These are phyloP conservation scores for Parascedosporium putredinis DNA, from an alignment of 2,329 filamentous ascomycete species.

Conservation along the genomic window DNA sequence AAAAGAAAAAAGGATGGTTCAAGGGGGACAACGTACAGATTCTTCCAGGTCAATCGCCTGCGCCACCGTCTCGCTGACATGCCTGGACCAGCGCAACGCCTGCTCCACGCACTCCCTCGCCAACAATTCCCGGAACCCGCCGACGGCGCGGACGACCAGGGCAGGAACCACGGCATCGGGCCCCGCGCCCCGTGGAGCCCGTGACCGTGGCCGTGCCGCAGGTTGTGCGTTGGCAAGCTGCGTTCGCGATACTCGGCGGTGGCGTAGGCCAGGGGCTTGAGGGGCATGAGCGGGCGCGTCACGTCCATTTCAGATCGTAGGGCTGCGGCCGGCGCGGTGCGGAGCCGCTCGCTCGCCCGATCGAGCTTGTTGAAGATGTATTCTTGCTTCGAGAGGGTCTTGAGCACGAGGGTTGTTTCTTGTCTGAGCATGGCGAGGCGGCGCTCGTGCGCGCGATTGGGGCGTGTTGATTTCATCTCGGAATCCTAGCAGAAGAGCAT, in stretches of 20 bases:
- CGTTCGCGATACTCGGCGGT: too few relatives aligned
- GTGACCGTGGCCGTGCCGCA: too few relatives aligned
- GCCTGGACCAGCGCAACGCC: not conserved
- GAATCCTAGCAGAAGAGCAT: slow-evolving; percentile 20
- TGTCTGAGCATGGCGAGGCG: slow-evolving; percentile 29
- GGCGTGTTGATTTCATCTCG: slow-evolving; percentile 27
- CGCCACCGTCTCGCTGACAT: not conserved
- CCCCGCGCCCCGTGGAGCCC: too few relatives aligned
- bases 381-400: slow-evolving; percentile 23
- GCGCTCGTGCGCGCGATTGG: slow-evolving; percentile 30
- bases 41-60: not conserved
- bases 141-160: not conserved
- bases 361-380: not conserved
- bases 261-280: too few relatives aligned
- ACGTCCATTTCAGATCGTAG: not conserved
- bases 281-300: not conserved
- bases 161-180: too few relatives aligned
- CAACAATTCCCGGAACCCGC: not conserved
- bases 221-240: too few relatives aligned
- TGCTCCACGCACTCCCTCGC: not conserved
- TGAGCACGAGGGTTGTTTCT: slow-evolving; percentile 27
- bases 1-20: not conserved
- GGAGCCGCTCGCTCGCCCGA: too few relatives aligned
- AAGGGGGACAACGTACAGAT: not conserved
- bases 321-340: not conserved